phyloP scores from a whole-genome alignment of 2,329 filamentous ascomycete genomes.

The Pseudopyricularia javanii region DNA sequence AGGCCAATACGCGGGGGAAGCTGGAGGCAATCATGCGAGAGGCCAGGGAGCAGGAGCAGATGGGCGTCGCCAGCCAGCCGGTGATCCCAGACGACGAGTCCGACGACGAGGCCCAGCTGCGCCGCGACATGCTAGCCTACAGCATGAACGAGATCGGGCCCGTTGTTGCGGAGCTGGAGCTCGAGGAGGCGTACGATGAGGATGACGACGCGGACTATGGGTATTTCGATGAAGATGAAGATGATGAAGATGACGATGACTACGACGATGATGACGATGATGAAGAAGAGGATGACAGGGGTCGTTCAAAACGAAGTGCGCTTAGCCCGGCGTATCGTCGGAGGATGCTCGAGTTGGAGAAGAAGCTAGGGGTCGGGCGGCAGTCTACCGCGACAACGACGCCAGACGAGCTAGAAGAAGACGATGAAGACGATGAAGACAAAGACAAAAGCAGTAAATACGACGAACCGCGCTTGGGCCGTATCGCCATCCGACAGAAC shows the following conservation, averaged over 20 bases:
- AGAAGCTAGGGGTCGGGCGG: constrained; percentile 52
- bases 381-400: constrained; percentile 15
- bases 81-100: constrained; percentile 65
- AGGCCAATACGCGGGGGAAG: constrained; percentile 14
- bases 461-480: constrained; percentile 29
- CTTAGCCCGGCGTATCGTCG: constrained; percentile 64
- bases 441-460: too few relatives aligned
- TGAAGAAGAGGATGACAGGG: constrained; percentile 59
- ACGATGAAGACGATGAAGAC: background rate
- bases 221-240: constrained; percentile 38
- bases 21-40: constrained; percentile 44
- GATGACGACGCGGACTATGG: constrained; percentile 54
- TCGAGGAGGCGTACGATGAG: constrained; percentile 56
- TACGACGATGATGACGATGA: constrained; percentile 38
- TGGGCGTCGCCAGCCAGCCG: constrained; percentile 29
- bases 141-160: constrained; percentile 78
- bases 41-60: constrained; percentile 40
- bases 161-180: constrained; percentile 80
- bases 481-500: constrained; percentile 29
- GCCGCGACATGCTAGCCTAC: constrained; percentile 85
- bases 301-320: constrained; percentile 54
- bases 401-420: background rate
- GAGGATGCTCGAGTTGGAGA: constrained; percentile 77
- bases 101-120: constrained; percentile 65
- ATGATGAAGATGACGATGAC: constrained; percentile 26